Base-by-base conservation (phyloP, 2,329 filamentous ascomycete species). In the Thielaviopsis euricoi region DNA sequence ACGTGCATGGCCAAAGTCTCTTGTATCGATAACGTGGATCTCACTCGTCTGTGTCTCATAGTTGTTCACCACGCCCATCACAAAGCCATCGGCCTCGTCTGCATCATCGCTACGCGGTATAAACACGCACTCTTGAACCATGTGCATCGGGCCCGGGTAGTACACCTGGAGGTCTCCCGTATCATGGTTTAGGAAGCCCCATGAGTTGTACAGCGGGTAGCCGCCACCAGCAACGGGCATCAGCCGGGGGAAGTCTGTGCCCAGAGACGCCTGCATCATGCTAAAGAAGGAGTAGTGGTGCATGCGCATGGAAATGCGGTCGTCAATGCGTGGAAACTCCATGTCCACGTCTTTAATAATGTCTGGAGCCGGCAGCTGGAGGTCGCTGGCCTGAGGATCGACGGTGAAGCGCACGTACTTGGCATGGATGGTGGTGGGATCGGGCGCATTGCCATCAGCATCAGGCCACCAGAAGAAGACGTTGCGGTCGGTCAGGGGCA, bases 121-220 rank as follows among this genome's bases (percentile, higher is more conserved):
- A 51, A 74, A 74, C 0, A 71, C 67, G 0, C 72, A 72, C 51
- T 75, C 73, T 62, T 74, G 71, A 19, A 73, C 68, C 6, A 68
- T 66, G 37, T 51, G 67, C 33, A 60, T 67, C 0, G 22, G 57
- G 0, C 69, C 70, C 0, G 70, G 66, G 26, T 65, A 70, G 54
- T 71, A 73, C 7, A 65, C 62, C 43, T 67, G 61, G 9, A 64
- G 59, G 12, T 60, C 40, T 0, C 65, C 65, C 1, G 67, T 68
- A 6, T 55, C 33, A 7, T 64, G 58, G 48, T 71, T 64, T 1
- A 69, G 54, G 50, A 69, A 64, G n/a, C 61, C 68, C 3, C 72
- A 37, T 9, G 66, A 55, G 54, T 73, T 73, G 60, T 70, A 73
- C 21, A 62, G 21, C 37, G 60, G 58, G 26, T 58, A 50, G 1